Percentiles rank a stretch among this genome's conserved stretches.
These are phyloP conservation scores for Pyrenochaeta sp. DNA, from an alignment of 2,329 filamentous ascomycete species.

Conservation along the genomic window DNA sequence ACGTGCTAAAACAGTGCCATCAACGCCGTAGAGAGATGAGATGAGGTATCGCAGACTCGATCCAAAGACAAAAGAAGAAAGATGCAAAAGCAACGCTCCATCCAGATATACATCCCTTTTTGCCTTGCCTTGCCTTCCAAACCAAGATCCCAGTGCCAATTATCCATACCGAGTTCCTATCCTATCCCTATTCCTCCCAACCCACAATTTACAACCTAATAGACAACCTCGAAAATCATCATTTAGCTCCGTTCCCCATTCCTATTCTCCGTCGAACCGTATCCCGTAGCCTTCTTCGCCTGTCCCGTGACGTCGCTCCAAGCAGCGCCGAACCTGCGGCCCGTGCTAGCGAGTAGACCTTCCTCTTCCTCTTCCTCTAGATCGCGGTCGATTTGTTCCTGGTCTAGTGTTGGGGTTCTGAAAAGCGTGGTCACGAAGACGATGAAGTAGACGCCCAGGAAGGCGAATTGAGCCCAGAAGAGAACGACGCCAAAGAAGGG, in stretches of 20 bases:
- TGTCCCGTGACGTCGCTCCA: constrained; percentile 86
- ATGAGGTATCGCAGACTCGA: too few species aligned
- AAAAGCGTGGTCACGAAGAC: constrained; percentile 82
- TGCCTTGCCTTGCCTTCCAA: too few species aligned
- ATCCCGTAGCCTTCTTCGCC: constrained; percentile 37
- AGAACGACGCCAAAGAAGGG: constrained; percentile 91
- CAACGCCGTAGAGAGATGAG: too few species aligned
- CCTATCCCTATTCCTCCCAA: too few species aligned
- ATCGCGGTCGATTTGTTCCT: constrained; percentile 83
- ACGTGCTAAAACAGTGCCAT: too few species aligned
- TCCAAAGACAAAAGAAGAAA: too few species aligned
- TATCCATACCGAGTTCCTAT: too few species aligned
- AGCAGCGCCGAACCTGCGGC: constrained; percentile 80
- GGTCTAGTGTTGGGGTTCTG: constrained; percentile 77
- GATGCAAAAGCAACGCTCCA: too few species aligned
- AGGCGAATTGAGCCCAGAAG: constrained; percentile 96
- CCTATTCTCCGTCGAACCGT: constrained; percentile 37
- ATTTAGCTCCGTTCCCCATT: constrained; percentile 26
- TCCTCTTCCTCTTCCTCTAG: constrained; percentile 94
- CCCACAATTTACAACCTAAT: constrained; percentile 1
- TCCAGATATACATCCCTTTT: too few species aligned
- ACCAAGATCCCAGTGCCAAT: too few species aligned
- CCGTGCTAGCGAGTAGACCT: constrained; percentile 83
- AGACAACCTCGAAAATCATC: neutral
- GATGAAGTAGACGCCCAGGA: constrained; percentile 82